A percentile compares a stretch with the other conserved stretches of the same genome.
phyloP scores from a whole-genome alignment of 148 eudicot species.

The Rhododendron ovatum region DNA sequence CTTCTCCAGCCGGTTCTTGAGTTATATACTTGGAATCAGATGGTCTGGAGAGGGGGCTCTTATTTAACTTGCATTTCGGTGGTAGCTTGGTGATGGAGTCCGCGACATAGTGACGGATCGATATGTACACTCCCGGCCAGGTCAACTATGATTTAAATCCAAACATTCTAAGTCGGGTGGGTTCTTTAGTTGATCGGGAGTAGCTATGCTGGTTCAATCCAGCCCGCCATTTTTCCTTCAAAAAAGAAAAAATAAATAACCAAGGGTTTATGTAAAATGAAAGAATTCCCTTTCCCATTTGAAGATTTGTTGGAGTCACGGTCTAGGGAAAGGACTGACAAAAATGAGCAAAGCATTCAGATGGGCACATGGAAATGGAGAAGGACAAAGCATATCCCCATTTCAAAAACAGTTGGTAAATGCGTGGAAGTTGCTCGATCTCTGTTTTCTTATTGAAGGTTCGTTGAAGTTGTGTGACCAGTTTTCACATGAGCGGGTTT shows the following conservation, averaged over 20 bases:
- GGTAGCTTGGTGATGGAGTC: neutral
- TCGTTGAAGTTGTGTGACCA: neutral
- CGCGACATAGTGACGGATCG: neutral
- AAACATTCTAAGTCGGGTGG: neutral
- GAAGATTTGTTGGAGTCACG: neutral
- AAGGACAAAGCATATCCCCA: neutral
- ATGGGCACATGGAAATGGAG: neutral
- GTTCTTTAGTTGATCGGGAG: neutral
- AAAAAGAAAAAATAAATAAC: too few relatives aligned
- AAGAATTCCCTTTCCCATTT: neutral
- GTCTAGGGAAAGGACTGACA: neutral
- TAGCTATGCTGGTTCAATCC: neutral
- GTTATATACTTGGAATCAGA: neutral
- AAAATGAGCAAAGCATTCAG: neutral
- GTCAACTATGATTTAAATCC: neutral
- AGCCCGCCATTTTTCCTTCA: neutral
- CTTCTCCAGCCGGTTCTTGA: neutral
- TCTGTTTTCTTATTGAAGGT: neutral
- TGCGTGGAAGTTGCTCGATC: neutral
- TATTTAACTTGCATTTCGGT: neutral
- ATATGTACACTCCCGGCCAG: neutral
- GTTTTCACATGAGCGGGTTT: neutral
- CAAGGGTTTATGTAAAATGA: neutral
- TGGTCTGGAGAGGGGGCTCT: neutral
- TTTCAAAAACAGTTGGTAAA: neutral